phyloP scores from a whole-genome alignment of 2,329 filamentous ascomycete species.

The Madurella fahalii region DNA sequence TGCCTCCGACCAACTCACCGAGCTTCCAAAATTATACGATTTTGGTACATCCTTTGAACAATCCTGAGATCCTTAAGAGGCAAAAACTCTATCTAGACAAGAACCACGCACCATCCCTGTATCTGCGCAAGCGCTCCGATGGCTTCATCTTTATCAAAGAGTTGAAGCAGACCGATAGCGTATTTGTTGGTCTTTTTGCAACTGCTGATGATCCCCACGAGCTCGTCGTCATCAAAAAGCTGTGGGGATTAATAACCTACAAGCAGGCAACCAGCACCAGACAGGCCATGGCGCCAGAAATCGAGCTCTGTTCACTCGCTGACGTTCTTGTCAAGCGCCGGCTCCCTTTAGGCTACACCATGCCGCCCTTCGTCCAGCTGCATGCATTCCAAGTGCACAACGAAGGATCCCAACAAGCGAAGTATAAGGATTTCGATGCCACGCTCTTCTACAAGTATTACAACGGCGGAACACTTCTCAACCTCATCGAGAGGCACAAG shows the following conservation, averaged over 20 bases:
- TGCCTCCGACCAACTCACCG: not conserved
- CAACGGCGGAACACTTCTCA: conserved; percentile 10
- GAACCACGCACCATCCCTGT: not conserved
- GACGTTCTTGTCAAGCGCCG: conserved; percentile 4
- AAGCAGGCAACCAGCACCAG: not conserved
- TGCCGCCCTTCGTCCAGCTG: conserved; percentile 6
- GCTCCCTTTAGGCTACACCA: not conserved
- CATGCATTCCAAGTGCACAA: conserved; percentile 9
- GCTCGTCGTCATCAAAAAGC: conserved; percentile 16
- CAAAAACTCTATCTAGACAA: not conserved
- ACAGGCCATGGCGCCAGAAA: conserved; percentile 1
- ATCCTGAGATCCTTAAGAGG: not conserved
- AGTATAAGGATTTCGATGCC: not conserved
- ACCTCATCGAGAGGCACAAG: not conserved
- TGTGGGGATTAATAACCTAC: not conserved
- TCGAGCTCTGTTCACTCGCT: conserved; percentile 3
- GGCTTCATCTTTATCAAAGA: conserved; percentile 10
- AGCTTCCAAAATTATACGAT: not conserved
- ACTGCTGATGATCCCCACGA: conserved; percentile 11
- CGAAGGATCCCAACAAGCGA: not conserved
- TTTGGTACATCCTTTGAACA: conserved; percentile 1
- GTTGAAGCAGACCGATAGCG: not conserved
- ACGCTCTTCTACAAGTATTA: conserved; percentile 20
- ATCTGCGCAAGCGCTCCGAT: not conserved
- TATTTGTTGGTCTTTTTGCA: conserved; percentile 6